These are phyloP conservation scores for Rhododendron henanense DNA, from an alignment of 148 eudicot species.

Conservation along the genomic window DNA sequence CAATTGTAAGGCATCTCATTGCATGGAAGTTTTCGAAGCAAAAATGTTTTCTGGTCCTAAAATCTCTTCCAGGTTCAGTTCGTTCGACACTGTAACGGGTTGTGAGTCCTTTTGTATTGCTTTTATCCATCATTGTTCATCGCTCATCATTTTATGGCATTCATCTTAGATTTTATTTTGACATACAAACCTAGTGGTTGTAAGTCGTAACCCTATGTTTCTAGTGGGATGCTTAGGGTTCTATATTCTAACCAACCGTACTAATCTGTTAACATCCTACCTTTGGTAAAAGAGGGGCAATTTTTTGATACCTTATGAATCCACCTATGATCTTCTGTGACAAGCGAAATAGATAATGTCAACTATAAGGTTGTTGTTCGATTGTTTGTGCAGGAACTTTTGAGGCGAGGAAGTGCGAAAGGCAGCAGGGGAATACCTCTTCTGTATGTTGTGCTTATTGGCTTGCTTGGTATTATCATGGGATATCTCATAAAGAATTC, in stretches of 20 bases:
- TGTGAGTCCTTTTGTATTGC: not conserved
- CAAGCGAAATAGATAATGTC: not conserved
- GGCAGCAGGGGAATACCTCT: constrained; percentile 41
- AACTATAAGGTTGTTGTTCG: not conserved
- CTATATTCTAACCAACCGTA: not conserved
- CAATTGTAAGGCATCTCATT: not conserved
- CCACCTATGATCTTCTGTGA: not conserved
- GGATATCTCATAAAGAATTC: constrained; percentile 43
- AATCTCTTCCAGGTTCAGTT: not conserved
- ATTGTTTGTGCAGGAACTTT: constrained; percentile 36
- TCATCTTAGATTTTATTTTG: not conserved
- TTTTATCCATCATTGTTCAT: not conserved
- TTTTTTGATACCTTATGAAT: not conserved
- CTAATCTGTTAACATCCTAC: not conserved
- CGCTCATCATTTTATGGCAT: not conserved
- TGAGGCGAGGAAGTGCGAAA: constrained; percentile 41
- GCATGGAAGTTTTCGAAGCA: not conserved
- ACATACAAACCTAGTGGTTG: not conserved
- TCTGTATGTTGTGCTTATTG: constrained; percentile 45
- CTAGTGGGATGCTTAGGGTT: not conserved
- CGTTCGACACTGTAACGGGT: too few relatives aligned
- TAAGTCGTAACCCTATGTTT: not conserved
- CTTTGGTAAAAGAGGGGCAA: not conserved
- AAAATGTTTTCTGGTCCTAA: not conserved
- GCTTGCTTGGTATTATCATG: constrained; percentile 50